Evolutionary conservation across 116 monocot species (phyloP), one percentile per base, ranked within the genome.

Genomic region (Papilionanthe hybrid): DNA sequence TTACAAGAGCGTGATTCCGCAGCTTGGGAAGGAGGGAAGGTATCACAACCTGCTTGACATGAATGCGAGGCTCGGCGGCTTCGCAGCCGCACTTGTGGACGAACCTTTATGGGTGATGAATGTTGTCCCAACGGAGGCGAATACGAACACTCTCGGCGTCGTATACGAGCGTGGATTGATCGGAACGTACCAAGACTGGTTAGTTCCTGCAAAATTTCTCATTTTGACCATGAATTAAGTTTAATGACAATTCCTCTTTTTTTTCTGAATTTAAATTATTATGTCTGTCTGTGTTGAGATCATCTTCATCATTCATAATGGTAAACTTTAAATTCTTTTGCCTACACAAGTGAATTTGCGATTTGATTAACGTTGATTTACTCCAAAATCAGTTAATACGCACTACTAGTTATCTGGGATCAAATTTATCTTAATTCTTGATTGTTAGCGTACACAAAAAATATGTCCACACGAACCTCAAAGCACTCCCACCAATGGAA

Each of bases 41-140:
- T 87, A 87, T 78, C 83, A 83, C n/a, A 90, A 90, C 78, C 74
- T 90, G 49, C 90, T 90, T 9, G 90, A 90, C 78, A 90, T 86
- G 85, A 90, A 90, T 55, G 90, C 90, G 1, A 68, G 73, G 4
- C 58, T 90, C 20, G 90, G 90, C 12, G 85, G 90, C 45, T 90
- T 90, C 68, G 90, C 87, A 0, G 83, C 90, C 0, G 90, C 90
- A 15, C 27, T 87, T 18, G 58, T 79, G 29, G 66, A 83, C 12
- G 87, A 90, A 15, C 90, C 90, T 0, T 74, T 90, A 25, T 90
- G 90, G 90, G 87, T 87, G 50, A 85, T 90, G 87, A 90, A 90
- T 55, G 80, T 83, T 42, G 87, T 90, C 7, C 87, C 90, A 1
- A 85, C 87, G 3, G 79, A 74, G 6, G 76, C 82, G 0, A 58